phyloP scores from a whole-genome alignment of 805 yeast species.

The Cyberlindnera japonica region DNA sequence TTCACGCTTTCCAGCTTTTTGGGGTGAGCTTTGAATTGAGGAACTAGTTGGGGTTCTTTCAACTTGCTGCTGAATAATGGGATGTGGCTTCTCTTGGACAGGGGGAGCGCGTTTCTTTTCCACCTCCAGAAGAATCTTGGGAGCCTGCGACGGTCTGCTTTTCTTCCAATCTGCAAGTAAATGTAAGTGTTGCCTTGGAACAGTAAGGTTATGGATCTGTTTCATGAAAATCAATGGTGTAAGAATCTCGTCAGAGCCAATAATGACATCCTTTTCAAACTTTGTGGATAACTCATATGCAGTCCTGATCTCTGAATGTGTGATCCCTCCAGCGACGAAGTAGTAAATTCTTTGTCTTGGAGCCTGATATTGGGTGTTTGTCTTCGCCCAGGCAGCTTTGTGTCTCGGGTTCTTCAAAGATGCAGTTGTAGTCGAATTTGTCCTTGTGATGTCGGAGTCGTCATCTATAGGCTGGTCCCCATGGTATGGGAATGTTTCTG shows the following conservation, averaged over 20 bases:
- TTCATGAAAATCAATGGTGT: slow-evolving; percentile 44
- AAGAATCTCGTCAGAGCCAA: slow-evolving; percentile 77
- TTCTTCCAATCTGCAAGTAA: slow-evolving; percentile 35
- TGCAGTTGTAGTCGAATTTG: slow-evolving; percentile 34
- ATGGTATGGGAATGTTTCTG: slow-evolving; percentile 63
- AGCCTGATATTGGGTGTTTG: slow-evolving; percentile 31
- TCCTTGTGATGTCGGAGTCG: slow-evolving; percentile 31
- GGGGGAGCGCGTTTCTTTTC: slow-evolving; percentile 18
- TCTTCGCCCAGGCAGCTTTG: slow-evolving; percentile 73
- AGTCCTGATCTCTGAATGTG: slow-evolving; percentile 75
- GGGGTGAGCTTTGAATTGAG: slow-evolving; percentile 14
- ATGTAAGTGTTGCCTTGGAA: slow-evolving; percentile 39
- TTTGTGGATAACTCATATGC: slow-evolving; percentile 63
- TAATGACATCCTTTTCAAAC: slow-evolving; percentile 65
- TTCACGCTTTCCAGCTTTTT: slow-evolving; percentile 42
- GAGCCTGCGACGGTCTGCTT: slow-evolving; percentile 37
- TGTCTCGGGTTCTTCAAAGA: slow-evolving; percentile 69
- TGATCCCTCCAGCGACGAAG: slow-evolving; percentile 86
- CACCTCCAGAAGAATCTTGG: slow-evolving; percentile 41
- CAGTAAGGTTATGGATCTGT: slow-evolving; percentile 35
- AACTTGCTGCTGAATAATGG: neutral
- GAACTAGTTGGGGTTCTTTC: neutral
- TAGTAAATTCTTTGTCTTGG: slow-evolving; percentile 69
- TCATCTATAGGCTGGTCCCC: slow-evolving; percentile 66
- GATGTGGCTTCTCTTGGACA: slow-evolving; percentile 1